Evolutionary conservation across 768 basidiomycete species (phyloP).

Genomic region (Termitomyces sp.): DNA sequence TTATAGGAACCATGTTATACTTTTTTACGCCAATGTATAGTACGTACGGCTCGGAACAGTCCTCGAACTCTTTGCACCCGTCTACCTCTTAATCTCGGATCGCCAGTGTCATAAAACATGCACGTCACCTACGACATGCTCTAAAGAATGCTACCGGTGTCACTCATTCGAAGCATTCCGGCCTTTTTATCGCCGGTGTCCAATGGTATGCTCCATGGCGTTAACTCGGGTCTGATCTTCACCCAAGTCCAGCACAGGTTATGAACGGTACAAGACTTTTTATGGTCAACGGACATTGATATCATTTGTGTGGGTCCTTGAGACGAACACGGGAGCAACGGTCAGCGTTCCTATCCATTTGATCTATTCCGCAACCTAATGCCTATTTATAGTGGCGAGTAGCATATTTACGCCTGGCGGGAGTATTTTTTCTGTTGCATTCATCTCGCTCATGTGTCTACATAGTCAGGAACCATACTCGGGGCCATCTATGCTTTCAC

Average conservation of each 20-base stretch:
- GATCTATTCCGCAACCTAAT: not conserved
- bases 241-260: constrained; percentile 21
- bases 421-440: constrained; percentile 4
- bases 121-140: constrained; percentile 39
- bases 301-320: constrained; percentile 45
- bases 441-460: not conserved
- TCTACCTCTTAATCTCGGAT: constrained; percentile 26
- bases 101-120: constrained; percentile 27
- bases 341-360: constrained; percentile 10
- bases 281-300: constrained; percentile 48
- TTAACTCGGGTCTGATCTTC: not conserved
- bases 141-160: constrained; percentile 42
- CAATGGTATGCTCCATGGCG: constrained; percentile 19
- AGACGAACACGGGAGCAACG: constrained; percentile 48
- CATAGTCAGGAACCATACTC: constrained; percentile 26
- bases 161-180: constrained; percentile 32
- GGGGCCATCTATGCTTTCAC: constrained; percentile 29
- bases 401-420: constrained; percentile 38
- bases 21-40: constrained; percentile 1
- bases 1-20: not conserved
- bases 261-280: constrained; percentile 29
- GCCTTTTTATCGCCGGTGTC: constrained; percentile 34
- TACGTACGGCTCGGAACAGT: constrained; percentile 19
- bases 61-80: constrained; percentile 22
- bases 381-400: constrained; percentile 29